Percentiles rank a stretch among this genome's conserved stretches.
These are phyloP conservation scores for Aspergillus wentii DNA, from an alignment of 495 filamentous ascomycete genomes.

Conservation along the genomic window DNA sequence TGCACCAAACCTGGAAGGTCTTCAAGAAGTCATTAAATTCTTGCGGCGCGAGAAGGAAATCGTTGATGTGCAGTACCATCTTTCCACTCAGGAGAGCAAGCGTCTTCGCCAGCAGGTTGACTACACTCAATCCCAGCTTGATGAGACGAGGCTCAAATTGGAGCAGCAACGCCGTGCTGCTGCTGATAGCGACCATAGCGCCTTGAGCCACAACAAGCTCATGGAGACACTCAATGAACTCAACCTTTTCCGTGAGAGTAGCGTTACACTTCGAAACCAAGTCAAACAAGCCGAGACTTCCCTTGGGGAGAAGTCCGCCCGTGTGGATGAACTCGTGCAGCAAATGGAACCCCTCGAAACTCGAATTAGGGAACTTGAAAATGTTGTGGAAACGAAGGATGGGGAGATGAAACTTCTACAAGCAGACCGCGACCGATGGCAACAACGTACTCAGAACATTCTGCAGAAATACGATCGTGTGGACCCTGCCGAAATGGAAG, in stretches of 20 bases:
- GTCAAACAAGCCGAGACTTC: conserved; percentile 70
- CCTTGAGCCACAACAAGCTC: conserved; percentile 75
- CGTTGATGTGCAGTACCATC: conserved; percentile 87
- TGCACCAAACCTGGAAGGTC: conserved; percentile 57
- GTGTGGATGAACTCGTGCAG: conserved; percentile 65
- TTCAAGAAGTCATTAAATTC: conserved; percentile 85
- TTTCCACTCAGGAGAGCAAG: conserved; percentile 79
- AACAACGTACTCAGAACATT: conserved; percentile 89
- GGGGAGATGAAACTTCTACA: conserved; percentile 81
- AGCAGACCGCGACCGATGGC: conserved; percentile 85
- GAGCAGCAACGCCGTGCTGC: conserved; percentile 80
- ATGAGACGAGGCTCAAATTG: conserved; percentile 79
- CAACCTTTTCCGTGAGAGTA: conserved; percentile 92
- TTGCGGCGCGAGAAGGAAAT: conserved; percentile 97
- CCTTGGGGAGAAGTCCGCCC: conserved; percentile 66
- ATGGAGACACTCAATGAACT: conserved; percentile 92
- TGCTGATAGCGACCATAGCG: conserved; percentile 62
- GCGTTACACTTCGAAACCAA: conserved; percentile 79
- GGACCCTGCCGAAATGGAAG: conserved; percentile 86
- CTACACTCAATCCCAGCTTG: conserved; percentile 77
- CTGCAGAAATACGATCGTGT: conserved; percentile 93
- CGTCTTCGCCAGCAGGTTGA: conserved; percentile 85
- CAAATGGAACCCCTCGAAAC: conserved; percentile 79
- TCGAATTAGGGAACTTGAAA: conserved; percentile 73
- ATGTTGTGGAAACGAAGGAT: conserved; percentile 70